Conservation (phyloP, 176 grass and related monocot genomes). For the Phoenix roebelenii region DNA sequence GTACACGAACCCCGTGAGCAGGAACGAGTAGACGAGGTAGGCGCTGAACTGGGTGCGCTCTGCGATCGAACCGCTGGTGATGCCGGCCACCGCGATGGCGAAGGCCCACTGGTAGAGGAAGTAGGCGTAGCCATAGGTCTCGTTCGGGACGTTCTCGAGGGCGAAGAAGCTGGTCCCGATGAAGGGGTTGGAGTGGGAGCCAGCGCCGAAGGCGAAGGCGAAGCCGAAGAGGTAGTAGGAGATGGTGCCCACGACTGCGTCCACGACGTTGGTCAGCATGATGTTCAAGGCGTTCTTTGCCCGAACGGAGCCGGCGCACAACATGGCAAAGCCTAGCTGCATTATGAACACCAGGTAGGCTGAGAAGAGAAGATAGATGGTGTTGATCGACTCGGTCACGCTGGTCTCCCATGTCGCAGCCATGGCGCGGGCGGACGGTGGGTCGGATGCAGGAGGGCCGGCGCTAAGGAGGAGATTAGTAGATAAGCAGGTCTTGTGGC, state of each 20-base stretch:
- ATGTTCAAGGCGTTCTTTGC: conserved; percentile 26
- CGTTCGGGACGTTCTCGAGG: conserved; percentile 13
- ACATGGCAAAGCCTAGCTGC: conserved; percentile 31
- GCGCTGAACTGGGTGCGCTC: too few relatives aligned
- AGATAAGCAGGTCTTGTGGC: too few relatives aligned
- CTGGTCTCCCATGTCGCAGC: conserved; percentile 18
- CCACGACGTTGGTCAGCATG: conserved; percentile 24
- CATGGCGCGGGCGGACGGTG: conserved; percentile 1
- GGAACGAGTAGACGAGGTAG: too few relatives aligned
- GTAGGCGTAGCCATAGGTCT: too few relatives aligned
- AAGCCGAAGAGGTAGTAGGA: conserved; percentile 33
- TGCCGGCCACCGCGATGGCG: too few relatives aligned
- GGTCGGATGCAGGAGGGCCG: too few relatives aligned
- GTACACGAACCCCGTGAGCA: too few relatives aligned
- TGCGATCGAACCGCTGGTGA: too few relatives aligned
- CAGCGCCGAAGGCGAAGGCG: conserved; percentile 23
- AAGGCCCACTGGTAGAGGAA: too few relatives aligned
- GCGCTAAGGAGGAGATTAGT: too few relatives aligned
- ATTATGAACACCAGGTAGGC: conserved; percentile 32
- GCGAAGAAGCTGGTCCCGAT: conserved; percentile 21
- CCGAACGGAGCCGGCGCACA: conserved; percentile 24
- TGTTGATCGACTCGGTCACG: conserved; percentile 26
- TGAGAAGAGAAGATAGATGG: conserved; percentile 21
- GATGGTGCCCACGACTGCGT: conserved; percentile 19
- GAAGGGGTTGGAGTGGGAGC: conserved; percentile 12